Percentiles rank a stretch among this genome's conserved stretches.
phyloP scores from a whole-genome alignment of 2,329 filamentous ascomycete genomes.

The Penicillium concentricum region DNA sequence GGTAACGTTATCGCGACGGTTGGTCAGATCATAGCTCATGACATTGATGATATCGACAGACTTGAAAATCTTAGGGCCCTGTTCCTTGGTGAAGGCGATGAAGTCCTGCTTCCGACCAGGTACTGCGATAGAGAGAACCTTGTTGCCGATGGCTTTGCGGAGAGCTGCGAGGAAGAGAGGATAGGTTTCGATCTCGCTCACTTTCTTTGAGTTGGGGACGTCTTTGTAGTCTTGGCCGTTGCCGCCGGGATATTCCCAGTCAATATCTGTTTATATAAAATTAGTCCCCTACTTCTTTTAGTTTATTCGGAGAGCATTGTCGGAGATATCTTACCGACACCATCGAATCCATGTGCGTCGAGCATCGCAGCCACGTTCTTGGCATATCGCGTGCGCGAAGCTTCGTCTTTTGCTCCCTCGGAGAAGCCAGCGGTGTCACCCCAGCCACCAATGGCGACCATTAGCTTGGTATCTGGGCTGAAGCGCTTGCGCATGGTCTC shows the following conservation, averaged over 20 bases:
- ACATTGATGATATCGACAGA: conserved; percentile 67
- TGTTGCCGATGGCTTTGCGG: conserved; percentile 58
- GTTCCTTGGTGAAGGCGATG: conserved; percentile 62
- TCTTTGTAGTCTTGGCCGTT: conserved; percentile 69
- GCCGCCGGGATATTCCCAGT: conserved; percentile 64
- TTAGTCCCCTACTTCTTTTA: conserved; percentile 9
- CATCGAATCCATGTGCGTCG: conserved; percentile 62
- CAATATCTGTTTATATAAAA: conserved; percentile 52
- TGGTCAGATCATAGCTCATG: conserved; percentile 73
- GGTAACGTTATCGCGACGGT: conserved; percentile 63
- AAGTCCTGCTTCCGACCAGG: conserved; percentile 64
- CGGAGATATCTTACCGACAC: conserved; percentile 49
- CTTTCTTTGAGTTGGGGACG: conserved; percentile 59
- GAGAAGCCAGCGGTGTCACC: conserved; percentile 66
- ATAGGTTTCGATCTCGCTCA: conserved; percentile 61
- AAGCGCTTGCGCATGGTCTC: conserved; percentile 55
- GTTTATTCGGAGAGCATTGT: background rate
- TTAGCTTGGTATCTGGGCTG: conserved; percentile 57
- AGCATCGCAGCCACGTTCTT: conserved; percentile 65
- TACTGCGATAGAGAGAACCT: conserved; percentile 65
- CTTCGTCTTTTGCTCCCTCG: conserved; percentile 52
- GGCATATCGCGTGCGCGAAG: conserved; percentile 59
- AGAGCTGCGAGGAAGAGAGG: conserved; percentile 61
- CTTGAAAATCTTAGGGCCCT: conserved; percentile 58
- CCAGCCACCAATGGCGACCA: conserved; percentile 75